Conservation (phyloP, 495 filamentous ascomycete genomes). For the Podospora bellae-mahoneyi region DNA sequence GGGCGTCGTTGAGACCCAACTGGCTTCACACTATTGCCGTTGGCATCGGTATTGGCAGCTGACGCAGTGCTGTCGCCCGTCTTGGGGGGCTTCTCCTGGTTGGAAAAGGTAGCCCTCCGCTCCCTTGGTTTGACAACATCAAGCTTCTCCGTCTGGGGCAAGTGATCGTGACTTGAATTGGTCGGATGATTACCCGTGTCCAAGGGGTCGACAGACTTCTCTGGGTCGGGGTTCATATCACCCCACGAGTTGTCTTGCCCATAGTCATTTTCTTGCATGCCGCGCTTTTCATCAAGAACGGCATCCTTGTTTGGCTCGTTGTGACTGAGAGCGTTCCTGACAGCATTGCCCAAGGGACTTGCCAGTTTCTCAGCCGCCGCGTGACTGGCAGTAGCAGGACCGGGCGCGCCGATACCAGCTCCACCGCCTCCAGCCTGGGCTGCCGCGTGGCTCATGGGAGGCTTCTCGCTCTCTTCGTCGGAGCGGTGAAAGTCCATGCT, state of each 20-base stretch:
- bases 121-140: conserved; percentile 34
- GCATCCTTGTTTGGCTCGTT: neutral
- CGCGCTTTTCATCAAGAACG: conserved; percentile 25
- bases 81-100: conserved; percentile 39
- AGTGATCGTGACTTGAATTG: conserved; percentile 21
- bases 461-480: conserved; percentile 37
- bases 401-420: conserved; percentile 34
- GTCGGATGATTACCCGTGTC: conserved; percentile 1
- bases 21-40: conserved; percentile 12
- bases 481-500: conserved; percentile 49
- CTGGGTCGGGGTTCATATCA: conserved; percentile 28
- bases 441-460: conserved; percentile 15
- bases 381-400: conserved; percentile 21
- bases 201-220: conserved; percentile 32
- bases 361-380: conserved; percentile 22
- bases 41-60: neutral
- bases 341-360: conserved; percentile 2
- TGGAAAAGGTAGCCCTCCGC: conserved; percentile 45
- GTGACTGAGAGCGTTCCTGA: neutral
- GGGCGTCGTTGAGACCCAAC: conserved; percentile 38
- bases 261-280: conserved; percentile 5
- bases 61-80: conserved; percentile 24
- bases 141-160: conserved; percentile 10
- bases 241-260: conserved; percentile 11
- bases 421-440: conserved; percentile 17